Evolutionary conservation across 257 asterid genomes (phyloP).

Genomic region (Przewalskia tangutica): DNA sequence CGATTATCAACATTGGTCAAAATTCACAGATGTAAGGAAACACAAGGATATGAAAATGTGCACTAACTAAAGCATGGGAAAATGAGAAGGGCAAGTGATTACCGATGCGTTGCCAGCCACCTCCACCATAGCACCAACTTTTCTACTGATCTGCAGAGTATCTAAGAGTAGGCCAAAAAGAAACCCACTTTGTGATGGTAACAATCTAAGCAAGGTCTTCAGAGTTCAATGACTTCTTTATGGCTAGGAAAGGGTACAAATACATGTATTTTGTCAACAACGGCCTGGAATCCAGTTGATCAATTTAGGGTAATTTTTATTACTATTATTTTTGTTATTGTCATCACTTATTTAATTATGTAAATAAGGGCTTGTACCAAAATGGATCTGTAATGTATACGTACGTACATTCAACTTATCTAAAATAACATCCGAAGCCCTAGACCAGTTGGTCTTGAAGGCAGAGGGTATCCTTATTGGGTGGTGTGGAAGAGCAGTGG

Average conservation of each 20-base stretch:
- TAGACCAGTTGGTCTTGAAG: too few species aligned
- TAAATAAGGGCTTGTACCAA: neutral
- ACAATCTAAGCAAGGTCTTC: neutral
- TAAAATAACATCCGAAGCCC: too few species aligned
- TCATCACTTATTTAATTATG: neutral
- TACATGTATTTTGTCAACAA: neutral
- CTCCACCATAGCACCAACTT: neutral
- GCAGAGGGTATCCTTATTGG: too few species aligned
- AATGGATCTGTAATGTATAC: neutral
- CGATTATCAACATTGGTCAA: conserved; percentile 23
- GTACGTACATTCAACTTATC: neutral
- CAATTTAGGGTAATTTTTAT: neutral
- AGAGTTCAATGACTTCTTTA: neutral
- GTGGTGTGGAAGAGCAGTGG: too few species aligned
- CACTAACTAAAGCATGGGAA: neutral
- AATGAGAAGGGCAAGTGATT: neutral
- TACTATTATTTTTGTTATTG: neutral
- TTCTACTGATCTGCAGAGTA: neutral
- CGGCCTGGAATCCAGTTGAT: neutral
- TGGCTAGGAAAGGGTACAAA: neutral
- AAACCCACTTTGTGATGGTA: neutral
- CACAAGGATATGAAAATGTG: conserved; percentile 2
- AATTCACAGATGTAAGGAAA: neutral
- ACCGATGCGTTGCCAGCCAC: neutral
- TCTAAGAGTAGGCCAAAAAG: neutral